Base-by-base conservation (phyloP, 2,329 filamentous ascomycete species). In the Talaromyces piceae region DNA sequence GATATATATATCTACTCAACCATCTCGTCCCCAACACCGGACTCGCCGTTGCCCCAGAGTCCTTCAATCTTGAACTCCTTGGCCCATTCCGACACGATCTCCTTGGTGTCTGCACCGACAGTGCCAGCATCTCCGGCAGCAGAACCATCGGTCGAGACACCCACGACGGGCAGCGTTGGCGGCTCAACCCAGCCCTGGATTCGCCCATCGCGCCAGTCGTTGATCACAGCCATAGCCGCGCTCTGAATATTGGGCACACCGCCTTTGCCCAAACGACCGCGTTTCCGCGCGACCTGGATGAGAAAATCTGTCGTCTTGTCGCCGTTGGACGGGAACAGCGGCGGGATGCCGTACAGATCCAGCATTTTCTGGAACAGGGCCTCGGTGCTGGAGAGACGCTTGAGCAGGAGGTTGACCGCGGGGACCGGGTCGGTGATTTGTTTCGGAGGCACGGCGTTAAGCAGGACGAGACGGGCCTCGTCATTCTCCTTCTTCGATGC, bases 51-150 rank as follows among this genome's bases (percentile, higher is more conserved):
- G 9, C 88, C 90, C 87, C 88, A 97, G 12, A 98, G 73, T 2
- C 89, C 93, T 56, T 96, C 93, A 7, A 98, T 78, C 74, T 91
- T 91, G 72, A 98, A 97, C 70, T 97, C 91, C 61, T 88, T 83
- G 6, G 91, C 88, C 90, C 91, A 95, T 67, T 94, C 85, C 9
- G 86, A 87, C 50, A 97, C 90, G 67, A 97, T 88, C 71, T 89
- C 74, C 75, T 94, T 90, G 68, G 77, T 76, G 55, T 94, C 83
- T 58, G 89, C 82, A 16, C 44, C 44, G 7, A 25, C 25, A 22
- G 43, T 39, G 26, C 41, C 22, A 25, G 20, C 28, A 26, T 41
- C 50, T 39, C 63, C 67, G n/a, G n/a, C n/a, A 41, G 67, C 68
- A 56, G 65, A 56, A 45, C 63, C 54, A 41, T 64, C 43, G 3